Conservation (phyloP, 2,329 filamentous ascomycete genomes). For the Phaeomoniella chlamydospora region DNA sequence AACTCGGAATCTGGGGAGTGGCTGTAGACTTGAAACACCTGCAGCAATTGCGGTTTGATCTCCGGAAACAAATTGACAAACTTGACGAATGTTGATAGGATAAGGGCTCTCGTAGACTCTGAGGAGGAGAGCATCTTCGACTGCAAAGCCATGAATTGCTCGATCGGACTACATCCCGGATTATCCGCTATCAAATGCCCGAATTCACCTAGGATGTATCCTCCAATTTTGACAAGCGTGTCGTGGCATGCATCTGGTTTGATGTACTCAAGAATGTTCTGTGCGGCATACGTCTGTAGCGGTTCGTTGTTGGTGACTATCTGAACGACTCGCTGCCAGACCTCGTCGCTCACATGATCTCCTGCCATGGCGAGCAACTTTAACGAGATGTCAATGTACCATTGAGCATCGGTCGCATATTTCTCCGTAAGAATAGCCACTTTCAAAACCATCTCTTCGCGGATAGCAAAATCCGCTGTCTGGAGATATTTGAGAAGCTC, state of each 20-base stretch:
- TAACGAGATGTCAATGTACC: slow-evolving; percentile 97
- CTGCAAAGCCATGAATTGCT: slow-evolving; percentile 88
- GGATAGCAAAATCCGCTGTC: slow-evolving; percentile 91
- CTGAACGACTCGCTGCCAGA: slow-evolving; percentile 97
- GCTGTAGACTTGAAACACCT: slow-evolving; percentile 82
- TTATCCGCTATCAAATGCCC: slow-evolving; percentile 92
- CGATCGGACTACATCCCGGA: slow-evolving; percentile 83
- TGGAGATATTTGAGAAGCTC: slow-evolving; percentile 91
- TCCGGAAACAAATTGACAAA: slow-evolving; percentile 97
- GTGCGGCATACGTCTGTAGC: slow-evolving; percentile 87
- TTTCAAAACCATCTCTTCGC: slow-evolving; percentile 98
- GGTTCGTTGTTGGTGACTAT: slow-evolving; percentile 99
- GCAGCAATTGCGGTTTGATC: slow-evolving; percentile 87
- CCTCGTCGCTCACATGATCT: slow-evolving; percentile 96
- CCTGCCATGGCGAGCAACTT: slow-evolving; percentile 91
- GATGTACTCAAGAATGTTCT: slow-evolving; percentile 83
- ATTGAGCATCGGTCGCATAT: slow-evolving; percentile 95
- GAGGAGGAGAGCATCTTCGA: slow-evolving; percentile 81
- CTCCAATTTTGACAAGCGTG: slow-evolving; percentile 93
- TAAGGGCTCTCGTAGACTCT: slow-evolving; percentile 79
- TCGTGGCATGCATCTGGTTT: slow-evolving; percentile 92
- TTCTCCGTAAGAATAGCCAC: slow-evolving; percentile 97
- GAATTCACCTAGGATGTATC: slow-evolving; percentile 91
- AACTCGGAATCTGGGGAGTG: slow-evolving; percentile 90
- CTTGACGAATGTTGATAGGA: slow-evolving; percentile 91